Evolutionary conservation across 75 land plant species (phyloP).

Genomic region (Larix kaempferi): DNA sequence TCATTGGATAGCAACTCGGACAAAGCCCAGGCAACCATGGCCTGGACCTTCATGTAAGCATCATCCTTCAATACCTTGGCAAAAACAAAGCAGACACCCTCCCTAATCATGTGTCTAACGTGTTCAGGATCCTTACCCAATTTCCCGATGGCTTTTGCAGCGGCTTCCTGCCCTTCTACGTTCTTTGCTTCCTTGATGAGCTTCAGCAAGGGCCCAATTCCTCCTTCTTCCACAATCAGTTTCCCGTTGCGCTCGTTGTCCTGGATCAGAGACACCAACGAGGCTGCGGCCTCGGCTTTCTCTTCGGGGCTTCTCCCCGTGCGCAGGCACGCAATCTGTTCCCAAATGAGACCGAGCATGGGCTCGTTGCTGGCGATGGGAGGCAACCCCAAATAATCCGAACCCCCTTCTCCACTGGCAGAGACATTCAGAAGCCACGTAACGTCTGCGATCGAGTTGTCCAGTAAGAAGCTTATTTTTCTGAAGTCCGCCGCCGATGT

Average conservation of each 20-base stretch:
- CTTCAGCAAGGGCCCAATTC: conserved; percentile 52
- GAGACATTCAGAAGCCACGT: conserved; percentile 81
- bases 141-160: conserved; percentile 55
- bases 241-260: conserved; percentile 65
- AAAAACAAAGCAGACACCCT: too few species aligned
- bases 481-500: conserved; percentile 28
- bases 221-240: conserved; percentile 78
- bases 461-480: conserved; percentile 44
- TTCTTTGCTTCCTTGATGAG: conserved; percentile 27
- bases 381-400: conserved; percentile 52
- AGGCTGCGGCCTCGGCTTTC: conserved; percentile 51
- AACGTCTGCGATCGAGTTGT: conserved; percentile 65
- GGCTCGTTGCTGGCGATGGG: conserved; percentile 92
- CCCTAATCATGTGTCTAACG: too few species aligned
- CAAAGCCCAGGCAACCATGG: too few species aligned
- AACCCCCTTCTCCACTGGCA: conserved; percentile 22
- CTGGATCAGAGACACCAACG: conserved; percentile 48
- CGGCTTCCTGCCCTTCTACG: conserved; percentile 57
- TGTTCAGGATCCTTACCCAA: too few species aligned
- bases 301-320: conserved; percentile 36
- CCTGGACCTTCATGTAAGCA: too few species aligned
- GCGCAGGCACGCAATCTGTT: conserved; percentile 65
- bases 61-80: too few species aligned
- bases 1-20: too few species aligned
- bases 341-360: conserved; percentile 74